Conservation (phyloP, 2,329 filamentous ascomycete genomes). For the Hypoxylon sp. region DNA sequence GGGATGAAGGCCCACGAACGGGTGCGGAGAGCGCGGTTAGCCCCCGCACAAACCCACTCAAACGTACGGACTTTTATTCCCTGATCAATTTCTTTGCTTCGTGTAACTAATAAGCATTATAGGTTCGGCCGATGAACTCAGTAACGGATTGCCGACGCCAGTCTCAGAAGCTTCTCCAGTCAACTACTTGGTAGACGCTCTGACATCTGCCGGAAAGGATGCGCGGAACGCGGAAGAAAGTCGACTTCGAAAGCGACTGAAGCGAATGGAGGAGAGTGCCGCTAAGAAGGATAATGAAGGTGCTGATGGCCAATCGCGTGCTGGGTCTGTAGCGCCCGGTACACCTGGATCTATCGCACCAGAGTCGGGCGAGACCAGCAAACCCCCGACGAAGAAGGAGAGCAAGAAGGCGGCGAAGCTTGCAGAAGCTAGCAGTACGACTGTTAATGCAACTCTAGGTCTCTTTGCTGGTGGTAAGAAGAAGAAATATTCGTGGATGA, state of each 20-base stretch:
- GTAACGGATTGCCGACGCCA: conserved; percentile 62
- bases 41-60: conserved; percentile 68
- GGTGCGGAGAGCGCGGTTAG: conserved; percentile 63
- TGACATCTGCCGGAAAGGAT: conserved; percentile 74
- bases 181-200: conserved; percentile 63
- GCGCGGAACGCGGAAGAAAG: conserved; percentile 82
- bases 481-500: conserved; percentile 85
- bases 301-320: conserved; percentile 62
- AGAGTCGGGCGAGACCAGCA: conserved; percentile 66
- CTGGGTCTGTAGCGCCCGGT: conserved; percentile 70
- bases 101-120: conserved; percentile 57
- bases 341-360: conserved; percentile 75
- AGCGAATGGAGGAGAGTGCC: conserved; percentile 63
- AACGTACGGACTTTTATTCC: conserved; percentile 66
- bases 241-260: conserved; percentile 76
- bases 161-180: conserved; percentile 65
- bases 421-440: conserved; percentile 83
- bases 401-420: conserved; percentile 80
- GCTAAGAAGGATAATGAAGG: conserved; percentile 67
- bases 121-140: conserved; percentile 57
- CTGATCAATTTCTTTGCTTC: conserved; percentile 31
- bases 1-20: conserved; percentile 51
- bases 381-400: conserved; percentile 89
- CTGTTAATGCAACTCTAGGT: conserved; percentile 86
- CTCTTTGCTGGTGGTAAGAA: conserved; percentile 76